Conservation (phyloP, 2,329 filamentous ascomycete genomes). For the Penicillium sp. region DNA sequence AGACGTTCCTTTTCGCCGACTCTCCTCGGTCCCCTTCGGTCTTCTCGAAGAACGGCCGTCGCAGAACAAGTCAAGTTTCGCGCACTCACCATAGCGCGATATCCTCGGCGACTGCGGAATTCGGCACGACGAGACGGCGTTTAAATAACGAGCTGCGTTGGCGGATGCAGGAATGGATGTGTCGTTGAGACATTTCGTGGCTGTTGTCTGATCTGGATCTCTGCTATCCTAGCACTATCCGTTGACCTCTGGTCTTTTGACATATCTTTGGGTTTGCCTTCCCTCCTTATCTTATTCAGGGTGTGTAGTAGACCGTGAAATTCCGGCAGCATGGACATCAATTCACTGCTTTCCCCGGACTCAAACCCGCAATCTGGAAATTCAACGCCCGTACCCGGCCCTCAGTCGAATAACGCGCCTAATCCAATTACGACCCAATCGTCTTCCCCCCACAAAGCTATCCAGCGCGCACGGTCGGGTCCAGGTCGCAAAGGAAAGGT, state of each 20-base stretch:
- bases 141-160: conserved; percentile 23
- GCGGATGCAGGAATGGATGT: conserved; percentile 37
- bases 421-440: conserved; percentile 21
- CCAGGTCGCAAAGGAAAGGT: conserved; percentile 35
- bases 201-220: conserved; percentile 29
- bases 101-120: conserved; percentile 6
- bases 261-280: background rate
- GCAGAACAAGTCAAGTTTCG: background rate
- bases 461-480: conserved; percentile 37
- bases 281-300: conserved; percentile 1
- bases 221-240: conserved; percentile 23
- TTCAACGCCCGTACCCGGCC: conserved; percentile 29
- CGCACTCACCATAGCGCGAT: conserved; percentile 6
- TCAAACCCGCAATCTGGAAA: conserved; percentile 39
- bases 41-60: background rate
- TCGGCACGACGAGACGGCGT: conserved; percentile 14
- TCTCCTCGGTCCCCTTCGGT: conserved; percentile 2
- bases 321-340: conserved; percentile 44
- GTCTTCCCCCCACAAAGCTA: conserved; percentile 36
- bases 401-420: conserved; percentile 29
- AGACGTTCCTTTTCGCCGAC: conserved; percentile 12
- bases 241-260: conserved; percentile 13
- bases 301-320: conserved; percentile 4
- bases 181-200: conserved; percentile 30
- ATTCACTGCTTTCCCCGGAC: conserved; percentile 47